Percentiles rank a stretch among this genome's conserved stretches.
Conservation (phyloP, 495 filamentous ascomycete species). For the Podospora tetraspora region DNA sequence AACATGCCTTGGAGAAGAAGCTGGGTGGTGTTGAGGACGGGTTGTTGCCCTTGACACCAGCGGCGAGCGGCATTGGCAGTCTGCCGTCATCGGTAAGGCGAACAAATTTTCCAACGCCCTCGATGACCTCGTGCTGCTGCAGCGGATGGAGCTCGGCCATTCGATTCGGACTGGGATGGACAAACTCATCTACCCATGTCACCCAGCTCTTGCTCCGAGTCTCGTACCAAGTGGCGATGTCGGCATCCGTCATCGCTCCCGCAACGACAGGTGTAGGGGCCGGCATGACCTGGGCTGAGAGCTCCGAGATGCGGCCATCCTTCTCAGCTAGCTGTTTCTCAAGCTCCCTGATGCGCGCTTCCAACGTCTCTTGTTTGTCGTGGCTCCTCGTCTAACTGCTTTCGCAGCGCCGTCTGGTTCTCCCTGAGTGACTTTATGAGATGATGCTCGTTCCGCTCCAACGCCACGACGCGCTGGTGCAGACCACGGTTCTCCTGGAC, state of each 20-base stretch:
- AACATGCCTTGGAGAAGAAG: conserved; percentile 14
- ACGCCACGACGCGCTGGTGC: conserved; percentile 15
- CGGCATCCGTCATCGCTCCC: not conserved
- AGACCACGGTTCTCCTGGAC: conserved; percentile 15
- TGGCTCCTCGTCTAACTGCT: conserved; percentile 7
- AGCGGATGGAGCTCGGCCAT: conserved; percentile 8
- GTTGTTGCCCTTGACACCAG: not conserved
- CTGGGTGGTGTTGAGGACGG: not conserved
- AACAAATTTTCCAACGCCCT: conserved; percentile 11
- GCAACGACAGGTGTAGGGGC: too few relatives aligned
- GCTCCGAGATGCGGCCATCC: not conserved
- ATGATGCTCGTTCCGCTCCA: conserved; percentile 19
- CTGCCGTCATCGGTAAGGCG: not conserved
- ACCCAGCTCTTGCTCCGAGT: conserved; percentile 8
- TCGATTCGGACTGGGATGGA: not conserved
- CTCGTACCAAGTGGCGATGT: conserved; percentile 10
- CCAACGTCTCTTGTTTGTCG: conserved; percentile 8
- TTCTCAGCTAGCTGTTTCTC: not conserved
- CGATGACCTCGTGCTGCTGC: conserved; percentile 14
- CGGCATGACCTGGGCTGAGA: too few relatives aligned
- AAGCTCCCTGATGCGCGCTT: conserved; percentile 11
- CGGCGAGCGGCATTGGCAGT: conserved; percentile 2
- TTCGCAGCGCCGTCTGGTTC: conserved; percentile 1
- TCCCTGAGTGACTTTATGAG: conserved; percentile 9
- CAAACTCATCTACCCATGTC: not conserved